Base-by-base conservation (phyloP, 805 yeast genomes). In the Saturnispora zaruensis region DNA sequence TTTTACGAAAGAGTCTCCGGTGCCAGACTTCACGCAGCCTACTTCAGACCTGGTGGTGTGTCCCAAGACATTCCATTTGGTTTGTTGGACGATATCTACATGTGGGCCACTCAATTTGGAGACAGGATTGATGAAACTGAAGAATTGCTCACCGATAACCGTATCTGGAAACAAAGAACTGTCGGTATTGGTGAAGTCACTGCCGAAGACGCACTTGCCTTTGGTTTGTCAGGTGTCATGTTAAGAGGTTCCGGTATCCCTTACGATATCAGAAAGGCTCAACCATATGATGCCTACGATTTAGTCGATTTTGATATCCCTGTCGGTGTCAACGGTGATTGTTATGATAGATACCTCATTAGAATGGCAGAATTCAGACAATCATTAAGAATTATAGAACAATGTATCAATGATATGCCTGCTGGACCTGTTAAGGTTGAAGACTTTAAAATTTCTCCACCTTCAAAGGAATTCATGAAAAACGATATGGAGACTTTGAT, bases 51-150 rank as follows among this genome's bases (percentile, higher is more conserved):
- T 49, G 96, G 96, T 61, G 96, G 96, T 63, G 96, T 87, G 18
- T 72, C 91, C 20, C 95, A 84, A 69, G 96, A 87, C 70, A 68
- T 87, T 53, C 96, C 96, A 24, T 82, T 79, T 38, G 96, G 96
- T 47, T 67, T 87, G 62, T 76, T 87, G 60, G 96, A 87, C 67
- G 96, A 87, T 66, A 87, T 87, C 57, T 87, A 85, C 69, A 87
- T 87, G 91, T 87, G 96, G 96, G 95, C 95, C 50, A 87, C 96
- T 23, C 96, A 87, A 73, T 87, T 87, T 59, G 96, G 95, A 65
- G 96, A 87, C 72, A 80, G 96, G 72, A 70, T 87, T 57, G 96
- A 87, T 67, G 96, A 87, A 69, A 82, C 85, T 55, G 96, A 87
- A 72, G 96, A 87, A 70, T 76, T 87, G 71, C 76, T 84, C 56